These are phyloP conservation scores for Ophiostoma sp. DNA, from an alignment of 2,329 filamentous ascomycete species.

Conservation along the genomic window DNA sequence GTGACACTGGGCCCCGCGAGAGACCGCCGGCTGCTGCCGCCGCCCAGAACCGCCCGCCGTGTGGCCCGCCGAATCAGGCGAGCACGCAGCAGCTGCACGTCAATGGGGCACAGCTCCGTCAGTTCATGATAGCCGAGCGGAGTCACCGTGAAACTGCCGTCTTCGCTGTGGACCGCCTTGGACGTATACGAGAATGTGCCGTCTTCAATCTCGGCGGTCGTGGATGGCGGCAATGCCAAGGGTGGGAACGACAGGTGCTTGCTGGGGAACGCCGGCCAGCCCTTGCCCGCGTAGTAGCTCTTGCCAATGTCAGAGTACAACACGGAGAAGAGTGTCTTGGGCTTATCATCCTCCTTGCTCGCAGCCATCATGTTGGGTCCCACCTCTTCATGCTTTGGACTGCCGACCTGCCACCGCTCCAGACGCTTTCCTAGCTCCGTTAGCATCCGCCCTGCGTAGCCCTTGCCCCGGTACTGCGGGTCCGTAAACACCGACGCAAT, in stretches of 20 bases:
- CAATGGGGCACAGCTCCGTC: conserved; percentile 59
- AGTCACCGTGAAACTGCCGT: conserved; percentile 25
- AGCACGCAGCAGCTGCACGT: conserved; percentile 62
- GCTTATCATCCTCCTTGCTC: not conserved
- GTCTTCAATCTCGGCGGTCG: not conserved
- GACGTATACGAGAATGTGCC: not conserved
- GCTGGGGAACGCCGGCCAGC: conserved; percentile 75
- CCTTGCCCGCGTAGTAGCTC: conserved; percentile 72
- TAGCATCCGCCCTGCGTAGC: conserved; percentile 79
- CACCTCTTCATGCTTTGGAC: conserved; percentile 31
- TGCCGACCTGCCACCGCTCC: conserved; percentile 39
- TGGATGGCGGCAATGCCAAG: not conserved
- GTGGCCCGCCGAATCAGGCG: conserved; percentile 44
- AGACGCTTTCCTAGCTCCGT: conserved; percentile 57
- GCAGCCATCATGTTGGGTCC: conserved; percentile 3
- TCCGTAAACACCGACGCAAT: conserved; percentile 79
- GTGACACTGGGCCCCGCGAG: conserved; percentile 55
- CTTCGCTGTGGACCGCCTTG: conserved; percentile 30
- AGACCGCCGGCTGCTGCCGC: conserved; percentile 20
- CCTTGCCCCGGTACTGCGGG: conserved; percentile 64
- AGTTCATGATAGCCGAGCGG: conserved; percentile 63
- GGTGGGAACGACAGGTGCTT: conserved; percentile 67
- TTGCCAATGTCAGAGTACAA: conserved; percentile 87
- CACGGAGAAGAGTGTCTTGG: conserved; percentile 65
- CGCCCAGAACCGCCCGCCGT: conserved; percentile 9